Conservation (phyloP, 495 filamentous ascomycete genomes). For the Aspergillus cavernicola region DNA sequence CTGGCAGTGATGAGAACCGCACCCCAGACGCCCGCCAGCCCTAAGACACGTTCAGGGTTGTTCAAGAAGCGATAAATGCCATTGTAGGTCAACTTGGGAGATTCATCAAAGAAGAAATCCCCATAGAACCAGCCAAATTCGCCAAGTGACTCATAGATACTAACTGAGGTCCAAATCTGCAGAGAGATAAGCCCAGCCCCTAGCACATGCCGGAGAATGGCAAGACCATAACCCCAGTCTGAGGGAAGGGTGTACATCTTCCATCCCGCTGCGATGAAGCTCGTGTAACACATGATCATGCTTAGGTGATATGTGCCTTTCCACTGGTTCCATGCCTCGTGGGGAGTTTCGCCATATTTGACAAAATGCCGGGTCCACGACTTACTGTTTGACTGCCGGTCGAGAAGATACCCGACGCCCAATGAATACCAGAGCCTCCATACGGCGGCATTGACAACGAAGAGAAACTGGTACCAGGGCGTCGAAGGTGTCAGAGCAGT, state of each 20-base stretch:
- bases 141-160: constrained; percentile 93
- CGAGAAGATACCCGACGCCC: constrained; percentile 81
- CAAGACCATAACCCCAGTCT: constrained; percentile 81
- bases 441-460: constrained; percentile 71
- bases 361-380: constrained; percentile 95
- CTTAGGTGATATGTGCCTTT: constrained; percentile 93
- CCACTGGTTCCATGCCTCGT: constrained; percentile 97
- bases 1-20: constrained; percentile 90
- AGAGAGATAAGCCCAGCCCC: constrained; percentile 77
- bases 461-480: constrained; percentile 65
- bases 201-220: constrained; percentile 80
- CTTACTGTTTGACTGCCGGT: constrained; percentile 82
- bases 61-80: constrained; percentile 98
- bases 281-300: constrained; percentile 81
- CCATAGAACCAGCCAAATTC: constrained; percentile 99
- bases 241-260: constrained; percentile 88
- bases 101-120: constrained; percentile 88
- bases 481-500: constrained; percentile 76
- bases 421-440: constrained; percentile 93
- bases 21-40: constrained; percentile 94
- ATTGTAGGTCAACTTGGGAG: constrained; percentile 85
- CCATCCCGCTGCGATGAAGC: constrained; percentile 88
- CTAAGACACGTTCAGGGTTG: constrained; percentile 92
- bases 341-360: constrained; percentile 85
- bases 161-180: constrained; percentile 88